Percentiles rank a stretch among this genome's conserved stretches.
Evolutionary conservation across 83 land plant genomes (phyloP).

Genomic region (Larix sibirica): DNA sequence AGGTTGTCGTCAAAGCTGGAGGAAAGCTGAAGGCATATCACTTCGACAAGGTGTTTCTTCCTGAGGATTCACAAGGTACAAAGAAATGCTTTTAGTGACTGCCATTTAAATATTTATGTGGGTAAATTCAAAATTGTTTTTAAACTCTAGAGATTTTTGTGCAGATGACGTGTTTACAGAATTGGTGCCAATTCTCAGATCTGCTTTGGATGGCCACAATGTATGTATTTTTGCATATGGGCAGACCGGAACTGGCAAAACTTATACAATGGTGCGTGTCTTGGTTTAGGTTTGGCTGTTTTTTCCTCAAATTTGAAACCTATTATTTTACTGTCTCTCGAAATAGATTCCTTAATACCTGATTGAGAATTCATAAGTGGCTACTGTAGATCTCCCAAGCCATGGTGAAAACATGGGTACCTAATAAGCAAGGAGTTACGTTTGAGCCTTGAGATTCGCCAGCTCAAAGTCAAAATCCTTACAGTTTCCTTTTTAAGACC

Average conservation of each 20-base stretch:
- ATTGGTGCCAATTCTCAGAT: slow-evolving; percentile 70
- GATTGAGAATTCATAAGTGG: too few species aligned
- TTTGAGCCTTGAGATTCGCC: too few species aligned
- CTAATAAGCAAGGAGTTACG: too few species aligned
- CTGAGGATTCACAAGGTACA: slow-evolving; percentile 64
- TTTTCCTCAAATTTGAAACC: background rate
- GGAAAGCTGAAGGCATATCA: slow-evolving; percentile 62
- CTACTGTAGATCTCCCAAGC: too few species aligned
- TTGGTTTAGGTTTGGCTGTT: background rate
- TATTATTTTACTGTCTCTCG: too few species aligned
- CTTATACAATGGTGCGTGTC: slow-evolving; percentile 75
- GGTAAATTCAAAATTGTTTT: slow-evolving; percentile 6
- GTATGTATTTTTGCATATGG: slow-evolving; percentile 87
- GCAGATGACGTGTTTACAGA: slow-evolving; percentile 77
- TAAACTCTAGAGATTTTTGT: slow-evolving; percentile 12
- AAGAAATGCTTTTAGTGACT: background rate
- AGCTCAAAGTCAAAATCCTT: slow-evolving; percentile 9
- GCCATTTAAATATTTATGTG: background rate
- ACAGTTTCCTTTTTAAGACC: slow-evolving; percentile 13
- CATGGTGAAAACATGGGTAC: too few species aligned
- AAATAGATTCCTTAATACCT: too few species aligned
- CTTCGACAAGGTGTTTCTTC: slow-evolving; percentile 73
- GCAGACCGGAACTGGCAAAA: slow-evolving; percentile 89
- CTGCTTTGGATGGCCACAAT: slow-evolving; percentile 86
- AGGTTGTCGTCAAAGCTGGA: slow-evolving; percentile 34